A percentile compares a stretch with the other conserved stretches of the same genome.
Evolutionary conservation across 208 protist species (phyloP).

Genomic region (Leishmania amazonensis): DNA sequence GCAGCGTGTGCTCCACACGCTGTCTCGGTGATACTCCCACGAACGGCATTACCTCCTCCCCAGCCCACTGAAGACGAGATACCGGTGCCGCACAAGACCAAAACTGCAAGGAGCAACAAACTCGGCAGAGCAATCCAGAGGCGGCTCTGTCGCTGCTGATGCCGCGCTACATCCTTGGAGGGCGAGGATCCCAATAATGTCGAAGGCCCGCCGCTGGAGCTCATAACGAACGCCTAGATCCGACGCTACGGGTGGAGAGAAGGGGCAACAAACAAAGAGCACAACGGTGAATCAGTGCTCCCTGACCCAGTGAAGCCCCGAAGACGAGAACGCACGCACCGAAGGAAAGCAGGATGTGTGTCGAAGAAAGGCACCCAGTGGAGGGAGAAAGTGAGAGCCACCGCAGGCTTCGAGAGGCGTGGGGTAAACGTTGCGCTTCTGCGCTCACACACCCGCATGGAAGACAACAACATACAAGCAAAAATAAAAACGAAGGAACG

Average conservation of each 20-base stretch:
- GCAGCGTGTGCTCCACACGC: background rate
- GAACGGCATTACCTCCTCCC: background rate
- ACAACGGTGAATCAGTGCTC: background rate
- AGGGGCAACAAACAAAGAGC: background rate
- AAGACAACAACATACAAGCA: background rate
- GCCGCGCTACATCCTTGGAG: background rate
- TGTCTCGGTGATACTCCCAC: background rate
- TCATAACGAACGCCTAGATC: background rate
- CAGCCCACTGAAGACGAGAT: background rate
- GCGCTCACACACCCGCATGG: background rate
- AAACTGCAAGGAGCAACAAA: background rate
- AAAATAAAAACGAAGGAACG: background rate
- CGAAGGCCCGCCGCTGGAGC: background rate
- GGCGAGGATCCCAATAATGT: background rate
- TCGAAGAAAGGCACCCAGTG: background rate
- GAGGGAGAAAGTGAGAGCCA: background rate
- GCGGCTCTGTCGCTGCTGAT: background rate
- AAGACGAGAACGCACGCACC: background rate
- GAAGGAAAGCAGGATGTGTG: background rate
- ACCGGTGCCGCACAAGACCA: background rate
- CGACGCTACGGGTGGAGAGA: background rate
- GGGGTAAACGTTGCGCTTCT: background rate
- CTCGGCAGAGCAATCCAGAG: background rate
- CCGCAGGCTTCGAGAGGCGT: background rate
- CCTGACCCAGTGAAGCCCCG: background rate